Conservation (phyloP, 192 early-diverging fungal species). For the Coemansia furcata region DNA sequence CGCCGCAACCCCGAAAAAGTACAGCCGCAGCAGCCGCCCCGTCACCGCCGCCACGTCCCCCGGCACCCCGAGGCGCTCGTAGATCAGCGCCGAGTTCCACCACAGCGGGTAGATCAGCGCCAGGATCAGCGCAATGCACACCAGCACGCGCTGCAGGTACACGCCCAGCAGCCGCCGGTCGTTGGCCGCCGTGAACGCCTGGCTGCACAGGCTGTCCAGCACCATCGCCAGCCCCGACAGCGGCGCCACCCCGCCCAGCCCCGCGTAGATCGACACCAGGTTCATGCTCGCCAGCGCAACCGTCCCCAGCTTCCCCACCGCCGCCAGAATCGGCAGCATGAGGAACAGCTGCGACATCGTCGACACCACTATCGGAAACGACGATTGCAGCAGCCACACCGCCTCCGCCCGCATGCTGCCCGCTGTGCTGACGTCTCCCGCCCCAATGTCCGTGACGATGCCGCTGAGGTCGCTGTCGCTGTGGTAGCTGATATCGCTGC, state of each 20-base stretch:
- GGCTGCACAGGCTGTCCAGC: slow-evolving; percentile 73
- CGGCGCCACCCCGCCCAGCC: slow-evolving; percentile 64
- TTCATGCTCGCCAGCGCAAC: slow-evolving; percentile 68
- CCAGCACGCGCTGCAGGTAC: slow-evolving; percentile 74
- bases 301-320: slow-evolving; percentile 61
- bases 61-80: slow-evolving; percentile 48
- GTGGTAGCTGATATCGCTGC: slow-evolving; percentile 1
- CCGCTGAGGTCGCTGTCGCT: slow-evolving; percentile 9
- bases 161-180: slow-evolving; percentile 65
- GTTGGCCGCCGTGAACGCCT: slow-evolving; percentile 65
- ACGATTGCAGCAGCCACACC: slow-evolving; percentile 12
- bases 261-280: slow-evolving; percentile 69
- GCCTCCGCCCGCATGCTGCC: slow-evolving; percentile 18
- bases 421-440: background rate
- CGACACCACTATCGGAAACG: slow-evolving; percentile 42
- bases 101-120: slow-evolving; percentile 65
- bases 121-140: slow-evolving; percentile 66
- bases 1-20: slow-evolving; percentile 70
- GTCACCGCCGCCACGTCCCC: slow-evolving; percentile 64
- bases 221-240: slow-evolving; percentile 68
- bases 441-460: background rate
- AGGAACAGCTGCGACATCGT: slow-evolving; percentile 34
- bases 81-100: slow-evolving; percentile 41
- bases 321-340: slow-evolving; percentile 40
- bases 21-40: slow-evolving; percentile 61